Conservation (phyloP, 2,329 filamentous ascomycete species). For the Mycocentrospora acerina region DNA sequence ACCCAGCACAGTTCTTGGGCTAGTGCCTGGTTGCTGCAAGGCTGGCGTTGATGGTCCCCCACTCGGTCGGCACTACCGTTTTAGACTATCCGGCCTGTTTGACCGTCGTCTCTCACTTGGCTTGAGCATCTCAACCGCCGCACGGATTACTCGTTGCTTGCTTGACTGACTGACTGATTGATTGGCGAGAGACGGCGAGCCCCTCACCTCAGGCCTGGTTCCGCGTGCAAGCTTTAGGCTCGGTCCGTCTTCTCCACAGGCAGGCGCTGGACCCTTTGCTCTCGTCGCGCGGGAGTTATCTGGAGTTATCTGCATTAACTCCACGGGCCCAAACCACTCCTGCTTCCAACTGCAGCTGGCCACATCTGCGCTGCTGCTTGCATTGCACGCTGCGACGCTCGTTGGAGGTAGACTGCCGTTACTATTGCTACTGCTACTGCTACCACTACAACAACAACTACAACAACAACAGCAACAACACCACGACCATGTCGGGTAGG, state of each 20-base stretch:
- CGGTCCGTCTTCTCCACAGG: neutral
- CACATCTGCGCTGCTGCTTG: no score
- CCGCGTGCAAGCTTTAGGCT: constrained; percentile 1
- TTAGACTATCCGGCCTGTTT: constrained; percentile 19
- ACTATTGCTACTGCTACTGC: no score
- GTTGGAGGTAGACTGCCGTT: neutral
- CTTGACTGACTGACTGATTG: constrained; percentile 1
- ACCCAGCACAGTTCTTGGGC: neutral
- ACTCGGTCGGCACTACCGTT: constrained; percentile 26
- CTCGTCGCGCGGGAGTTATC: no score
- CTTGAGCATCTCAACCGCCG: constrained; percentile 14
- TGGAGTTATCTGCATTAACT: neutral
- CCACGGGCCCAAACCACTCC: neutral
- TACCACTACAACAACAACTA: no score
- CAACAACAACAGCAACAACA: no score
- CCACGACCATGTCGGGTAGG: constrained; percentile 36
- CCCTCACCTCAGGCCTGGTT: constrained; percentile 9
- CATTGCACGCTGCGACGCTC: no score
- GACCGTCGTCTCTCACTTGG: constrained; percentile 17
- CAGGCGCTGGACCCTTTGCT: no score
- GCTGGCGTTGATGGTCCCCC: constrained; percentile 11
- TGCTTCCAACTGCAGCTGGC: constrained; percentile 1
- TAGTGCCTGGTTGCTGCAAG: neutral
- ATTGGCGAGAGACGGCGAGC: constrained; percentile 10
- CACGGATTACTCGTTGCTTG: no score